Conservation (phyloP, 805 yeast species). For the Kodamaea lidongshanica region DNA sequence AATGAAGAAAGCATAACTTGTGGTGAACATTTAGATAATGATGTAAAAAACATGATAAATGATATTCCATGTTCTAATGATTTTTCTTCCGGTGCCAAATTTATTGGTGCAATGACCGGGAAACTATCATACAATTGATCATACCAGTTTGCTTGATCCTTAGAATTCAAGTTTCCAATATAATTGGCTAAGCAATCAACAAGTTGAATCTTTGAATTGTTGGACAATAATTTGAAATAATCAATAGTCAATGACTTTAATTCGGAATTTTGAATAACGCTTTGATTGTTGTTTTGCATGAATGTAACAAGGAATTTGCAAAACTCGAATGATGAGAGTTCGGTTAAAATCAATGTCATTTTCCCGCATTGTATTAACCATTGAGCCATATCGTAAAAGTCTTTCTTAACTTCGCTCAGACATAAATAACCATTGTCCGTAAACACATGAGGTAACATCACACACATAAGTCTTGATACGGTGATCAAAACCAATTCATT, state of each 20-base stretch:
- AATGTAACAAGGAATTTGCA: conserved; percentile 27
- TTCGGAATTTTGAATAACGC: conserved; percentile 16
- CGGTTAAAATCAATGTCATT: conserved; percentile 37
- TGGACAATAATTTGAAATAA: conserved; percentile 10
- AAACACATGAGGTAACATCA: conserved; percentile 26
- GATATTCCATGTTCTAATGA: conserved; percentile 35
- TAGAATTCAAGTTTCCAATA: conserved; percentile 6
- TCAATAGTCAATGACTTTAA: conserved; percentile 9
- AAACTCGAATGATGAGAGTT: conserved; percentile 23
- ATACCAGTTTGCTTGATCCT: conserved; percentile 23
- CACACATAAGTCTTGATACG: conserved; percentile 24
- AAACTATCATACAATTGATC: conserved; percentile 24
- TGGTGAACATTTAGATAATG: conserved; percentile 24
- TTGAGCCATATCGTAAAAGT: conserved; percentile 42
- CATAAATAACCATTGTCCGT: conserved; percentile 7
- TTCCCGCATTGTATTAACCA: conserved; percentile 40
- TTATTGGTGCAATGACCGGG: conserved; percentile 26
- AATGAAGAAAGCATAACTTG: conserved; percentile 28
- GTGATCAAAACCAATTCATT: conserved; percentile 33
- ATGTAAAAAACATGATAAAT: conserved; percentile 30
- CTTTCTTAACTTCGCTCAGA: conserved; percentile 30
- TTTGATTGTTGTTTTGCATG: conserved; percentile 20
- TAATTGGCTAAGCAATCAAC: conserved; percentile 11
- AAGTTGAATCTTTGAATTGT: conserved; percentile 17
- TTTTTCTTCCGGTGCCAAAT: no score